Evolutionary conservation across 2,329 filamentous ascomycete species (phyloP).

Genomic region (Sporothrix brunneoviolacea): DNA sequence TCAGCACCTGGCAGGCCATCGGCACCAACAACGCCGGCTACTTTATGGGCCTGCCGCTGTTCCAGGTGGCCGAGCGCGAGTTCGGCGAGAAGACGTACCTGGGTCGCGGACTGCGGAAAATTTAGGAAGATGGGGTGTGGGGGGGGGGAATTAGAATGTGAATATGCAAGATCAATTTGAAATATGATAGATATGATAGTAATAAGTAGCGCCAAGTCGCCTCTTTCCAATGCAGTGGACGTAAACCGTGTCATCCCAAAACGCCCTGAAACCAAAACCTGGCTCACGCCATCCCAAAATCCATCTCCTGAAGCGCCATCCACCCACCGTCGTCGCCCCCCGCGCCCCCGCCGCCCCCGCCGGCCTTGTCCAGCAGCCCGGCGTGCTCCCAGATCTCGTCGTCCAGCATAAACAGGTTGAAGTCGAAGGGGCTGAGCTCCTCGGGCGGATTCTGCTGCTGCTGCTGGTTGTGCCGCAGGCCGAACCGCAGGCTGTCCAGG

Average conservation of each 20-base stretch:
- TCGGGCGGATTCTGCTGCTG: neutral
- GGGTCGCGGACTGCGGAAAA: constrained; percentile 16
- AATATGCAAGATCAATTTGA: constrained; percentile 4
- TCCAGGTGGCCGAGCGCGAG: constrained; percentile 21
- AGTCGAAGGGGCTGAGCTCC: constrained; percentile 14
- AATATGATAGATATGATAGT: neutral
- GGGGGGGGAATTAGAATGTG: too few relatives aligned
- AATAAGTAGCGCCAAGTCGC: too few relatives aligned
- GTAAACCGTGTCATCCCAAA: too few relatives aligned
- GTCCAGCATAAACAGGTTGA: constrained; percentile 13
- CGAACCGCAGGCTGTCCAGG: constrained; percentile 13
- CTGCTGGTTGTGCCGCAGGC: constrained; percentile 10
- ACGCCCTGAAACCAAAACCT: too few relatives aligned
- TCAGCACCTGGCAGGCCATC: constrained; percentile 19
- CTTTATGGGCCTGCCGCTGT: constrained; percentile 21
- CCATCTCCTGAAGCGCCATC: neutral
- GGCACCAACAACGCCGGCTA: constrained; percentile 16
- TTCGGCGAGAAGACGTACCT: constrained; percentile 21
- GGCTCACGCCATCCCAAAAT: constrained; percentile 2
- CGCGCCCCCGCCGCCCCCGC: too few relatives aligned
- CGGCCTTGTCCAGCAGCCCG: neutral
- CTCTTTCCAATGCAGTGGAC: too few relatives aligned
- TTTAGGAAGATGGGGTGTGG: too few relatives aligned
- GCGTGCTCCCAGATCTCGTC: constrained; percentile 12
- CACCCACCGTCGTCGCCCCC: neutral